Evolutionary conservation across 2,329 filamentous ascomycete species (phyloP), one percentile per base, ranked within the genome.

Genomic region (Geosmithia flava): DNA sequence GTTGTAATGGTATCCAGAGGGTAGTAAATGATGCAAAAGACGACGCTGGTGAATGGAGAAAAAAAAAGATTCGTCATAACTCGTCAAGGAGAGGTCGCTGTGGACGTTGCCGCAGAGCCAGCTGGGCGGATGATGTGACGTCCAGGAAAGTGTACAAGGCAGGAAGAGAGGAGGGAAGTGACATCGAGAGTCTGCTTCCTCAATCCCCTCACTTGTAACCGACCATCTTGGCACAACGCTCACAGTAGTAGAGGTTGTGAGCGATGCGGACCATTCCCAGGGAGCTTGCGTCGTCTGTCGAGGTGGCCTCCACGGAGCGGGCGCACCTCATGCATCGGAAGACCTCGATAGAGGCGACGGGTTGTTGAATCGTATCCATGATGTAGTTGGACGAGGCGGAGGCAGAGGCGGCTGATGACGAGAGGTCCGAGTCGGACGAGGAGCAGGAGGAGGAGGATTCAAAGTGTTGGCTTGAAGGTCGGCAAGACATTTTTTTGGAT

Each of bases 191-290:
- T n/a, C n/a, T n/a, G n/a, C n/a, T n/a, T n/a, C n/a, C n/a, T n/a
- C n/a, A n/a, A 6, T n/a, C 39, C 39, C 16, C 50, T 75, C 72
- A 81, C 60, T 74, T 76, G 62, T 81, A 83, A 55, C 79, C 80
- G 30, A 80, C 76, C 60, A 79, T 76, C 58, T 72, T 75, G 51
- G 80, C 80, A 59, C 80, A 83, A 37, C 76, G 71, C 50, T 74
- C 69, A 64, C 80, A 83, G 63, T 83, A 83, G 67, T 82, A 82
- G 51, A 82, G 73, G 61, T 80, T 80, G 61, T 77, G 75, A 2
- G 78, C 77, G 52, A 83, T 78, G 56, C 75, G 72, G 15, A 83
- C 73, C 79, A 83, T 83, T 52, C 78, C 79, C 50, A 68, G 75
- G 42, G 74, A 67, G 53, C 65, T 68, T 46, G 72, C 67, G 61